phyloP scores from a whole-genome alignment of 345 rosid species.

The Salix suchowensis region DNA sequence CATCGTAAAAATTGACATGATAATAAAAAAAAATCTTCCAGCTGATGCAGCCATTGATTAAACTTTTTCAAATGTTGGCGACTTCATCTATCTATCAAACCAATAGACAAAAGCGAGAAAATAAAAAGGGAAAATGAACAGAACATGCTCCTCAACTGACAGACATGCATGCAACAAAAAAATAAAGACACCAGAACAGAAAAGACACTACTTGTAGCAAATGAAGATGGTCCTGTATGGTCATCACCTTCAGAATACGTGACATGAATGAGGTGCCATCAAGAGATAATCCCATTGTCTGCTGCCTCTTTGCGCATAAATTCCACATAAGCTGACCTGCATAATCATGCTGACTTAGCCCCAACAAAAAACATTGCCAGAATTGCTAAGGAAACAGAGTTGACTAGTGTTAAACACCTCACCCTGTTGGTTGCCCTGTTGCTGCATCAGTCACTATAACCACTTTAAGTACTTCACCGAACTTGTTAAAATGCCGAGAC shows the following conservation, averaged over 20 bases:
- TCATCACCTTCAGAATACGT: constrained; percentile 75
- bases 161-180: neutral
- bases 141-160: neutral
- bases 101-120: neutral
- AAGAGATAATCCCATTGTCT: constrained; percentile 74
- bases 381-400: neutral
- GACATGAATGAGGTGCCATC: constrained; percentile 93
- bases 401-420: constrained; percentile 14
- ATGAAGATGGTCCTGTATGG: neutral
- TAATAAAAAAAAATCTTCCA: neutral
- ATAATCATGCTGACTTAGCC: constrained; percentile 5
- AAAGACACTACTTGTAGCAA: neutral
- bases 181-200: neutral
- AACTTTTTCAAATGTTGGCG: neutral
- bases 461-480: constrained; percentile 88
- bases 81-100: neutral
- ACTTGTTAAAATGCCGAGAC: constrained; percentile 86
- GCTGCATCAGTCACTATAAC: constrained; percentile 78
- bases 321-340: constrained; percentile 93
- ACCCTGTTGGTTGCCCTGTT: constrained; percentile 94
- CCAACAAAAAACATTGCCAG: neutral
- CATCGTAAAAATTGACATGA: neutral
- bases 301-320: constrained; percentile 82
- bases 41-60: neutral
- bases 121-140: neutral